Conservation (phyloP, 2,329 filamentous ascomycete species). For the Penicillium vulpinum region DNA sequence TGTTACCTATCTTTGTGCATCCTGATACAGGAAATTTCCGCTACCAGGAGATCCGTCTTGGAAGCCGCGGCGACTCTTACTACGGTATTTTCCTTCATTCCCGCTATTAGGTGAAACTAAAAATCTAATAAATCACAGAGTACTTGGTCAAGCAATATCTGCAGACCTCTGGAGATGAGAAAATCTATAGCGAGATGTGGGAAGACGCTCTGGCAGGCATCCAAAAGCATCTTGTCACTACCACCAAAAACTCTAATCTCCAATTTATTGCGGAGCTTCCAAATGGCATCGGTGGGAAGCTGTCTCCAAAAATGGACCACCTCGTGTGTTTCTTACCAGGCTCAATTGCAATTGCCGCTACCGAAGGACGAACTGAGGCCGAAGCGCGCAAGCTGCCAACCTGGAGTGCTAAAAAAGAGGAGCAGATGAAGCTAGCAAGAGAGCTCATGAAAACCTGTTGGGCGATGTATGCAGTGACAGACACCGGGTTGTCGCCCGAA, state of each 20-base stretch:
- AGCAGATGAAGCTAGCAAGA: slow-evolving; percentile 78
- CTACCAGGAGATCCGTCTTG: slow-evolving; percentile 80
- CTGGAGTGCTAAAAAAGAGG: slow-evolving; percentile 76
- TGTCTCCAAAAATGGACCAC: neutral
- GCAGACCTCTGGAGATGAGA: neutral
- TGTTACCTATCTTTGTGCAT: slow-evolving; percentile 76
- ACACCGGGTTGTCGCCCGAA: slow-evolving; percentile 82
- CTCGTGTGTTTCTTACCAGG: neutral
- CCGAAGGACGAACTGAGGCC: slow-evolving; percentile 47
- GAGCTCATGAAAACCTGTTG: slow-evolving; percentile 94
- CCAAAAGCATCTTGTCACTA: neutral
- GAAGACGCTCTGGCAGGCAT: neutral
- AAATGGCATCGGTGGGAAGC: neutral
- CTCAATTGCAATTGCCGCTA: neutral
- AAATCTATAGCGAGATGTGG: neutral
- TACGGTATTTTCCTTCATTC: slow-evolving; percentile 53
- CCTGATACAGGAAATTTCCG: slow-evolving; percentile 73
- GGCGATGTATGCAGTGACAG: slow-evolving; percentile 89
- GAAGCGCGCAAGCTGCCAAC: slow-evolving; percentile 68
- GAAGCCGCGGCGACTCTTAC: slow-evolving; percentile 91
- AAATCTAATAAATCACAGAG: neutral
- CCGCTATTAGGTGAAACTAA: neutral
- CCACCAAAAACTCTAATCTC: neutral
- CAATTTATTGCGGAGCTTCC: neutral
- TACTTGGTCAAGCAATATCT: neutral